phyloP scores from a whole-genome alignment of 2,329 filamentous ascomycete genomes.

The Cladorrhinum sp. region DNA sequence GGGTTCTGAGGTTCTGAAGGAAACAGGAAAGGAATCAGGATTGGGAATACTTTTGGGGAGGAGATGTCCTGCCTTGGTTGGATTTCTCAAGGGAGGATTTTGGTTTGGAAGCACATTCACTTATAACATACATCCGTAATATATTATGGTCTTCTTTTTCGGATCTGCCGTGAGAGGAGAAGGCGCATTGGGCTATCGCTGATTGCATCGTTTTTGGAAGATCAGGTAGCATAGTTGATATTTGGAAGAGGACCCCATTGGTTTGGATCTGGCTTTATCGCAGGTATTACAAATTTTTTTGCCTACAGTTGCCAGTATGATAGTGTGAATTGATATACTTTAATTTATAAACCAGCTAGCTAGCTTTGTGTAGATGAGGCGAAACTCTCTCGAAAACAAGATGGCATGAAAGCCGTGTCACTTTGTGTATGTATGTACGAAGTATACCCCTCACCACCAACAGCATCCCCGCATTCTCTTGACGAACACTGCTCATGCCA shows the following conservation, averaged over 20 bases:
- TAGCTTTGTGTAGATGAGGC: no score
- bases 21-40: background rate
- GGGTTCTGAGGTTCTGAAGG: background rate
- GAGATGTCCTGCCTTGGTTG: background rate
- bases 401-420: background rate
- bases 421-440: background rate
- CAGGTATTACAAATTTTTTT: background rate
- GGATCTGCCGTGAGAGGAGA: background rate
- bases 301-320: background rate
- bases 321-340: no score
- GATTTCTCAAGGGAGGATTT: background rate
- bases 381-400: no score
- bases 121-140: constrained; percentile 16
- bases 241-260: background rate
- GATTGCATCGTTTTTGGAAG: background rate
- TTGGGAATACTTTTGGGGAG: background rate
- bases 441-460: background rate
- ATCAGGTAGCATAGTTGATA: background rate
- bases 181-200: background rate
- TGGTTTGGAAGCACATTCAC: background rate
- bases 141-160: constrained; percentile 12
- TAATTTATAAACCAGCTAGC: no score
- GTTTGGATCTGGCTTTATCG: background rate
- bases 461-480: constrained; percentile 1
- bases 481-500: background rate